These are phyloP conservation scores for Camellia lanceoleosa DNA, from an alignment of 148 eudicot species.

Conservation along the genomic window DNA sequence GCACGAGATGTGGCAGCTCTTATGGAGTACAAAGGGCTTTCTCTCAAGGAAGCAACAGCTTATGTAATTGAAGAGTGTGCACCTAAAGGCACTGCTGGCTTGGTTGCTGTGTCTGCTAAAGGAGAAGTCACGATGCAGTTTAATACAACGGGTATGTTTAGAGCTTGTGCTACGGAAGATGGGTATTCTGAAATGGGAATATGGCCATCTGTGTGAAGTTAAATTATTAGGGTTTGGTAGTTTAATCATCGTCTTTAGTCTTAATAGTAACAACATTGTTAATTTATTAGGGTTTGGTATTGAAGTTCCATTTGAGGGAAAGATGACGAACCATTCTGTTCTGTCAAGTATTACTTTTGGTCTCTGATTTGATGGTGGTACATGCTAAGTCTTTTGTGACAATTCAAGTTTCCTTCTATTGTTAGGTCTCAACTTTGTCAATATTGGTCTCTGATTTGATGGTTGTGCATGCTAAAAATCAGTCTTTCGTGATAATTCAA, in stretches of 20 bases:
- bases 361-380: too few relatives aligned
- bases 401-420: too few relatives aligned
- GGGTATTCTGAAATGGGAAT: constrained; percentile 66
- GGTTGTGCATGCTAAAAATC: too few relatives aligned
- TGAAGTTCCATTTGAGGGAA: too few relatives aligned
- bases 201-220: constrained; percentile 28
- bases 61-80: constrained; percentile 52
- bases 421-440: too few relatives aligned
- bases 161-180: constrained; percentile 84
- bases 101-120: constrained; percentile 73
- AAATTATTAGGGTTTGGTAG: background rate
- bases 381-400: too few relatives aligned
- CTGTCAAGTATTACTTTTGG: too few relatives aligned
- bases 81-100: constrained; percentile 52
- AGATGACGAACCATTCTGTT: too few relatives aligned
- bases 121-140: constrained; percentile 79
- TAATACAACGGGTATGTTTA: constrained; percentile 84
- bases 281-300: too few relatives aligned
- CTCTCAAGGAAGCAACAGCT: constrained; percentile 68
- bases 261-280: too few relatives aligned
- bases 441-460: too few relatives aligned
- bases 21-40: constrained; percentile 81
- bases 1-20: constrained; percentile 87
- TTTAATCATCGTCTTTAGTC: background rate
- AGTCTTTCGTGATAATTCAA: too few relatives aligned